phyloP scores from a whole-genome alignment of 2,329 filamentous ascomycete species.

The Didymella exigua region DNA sequence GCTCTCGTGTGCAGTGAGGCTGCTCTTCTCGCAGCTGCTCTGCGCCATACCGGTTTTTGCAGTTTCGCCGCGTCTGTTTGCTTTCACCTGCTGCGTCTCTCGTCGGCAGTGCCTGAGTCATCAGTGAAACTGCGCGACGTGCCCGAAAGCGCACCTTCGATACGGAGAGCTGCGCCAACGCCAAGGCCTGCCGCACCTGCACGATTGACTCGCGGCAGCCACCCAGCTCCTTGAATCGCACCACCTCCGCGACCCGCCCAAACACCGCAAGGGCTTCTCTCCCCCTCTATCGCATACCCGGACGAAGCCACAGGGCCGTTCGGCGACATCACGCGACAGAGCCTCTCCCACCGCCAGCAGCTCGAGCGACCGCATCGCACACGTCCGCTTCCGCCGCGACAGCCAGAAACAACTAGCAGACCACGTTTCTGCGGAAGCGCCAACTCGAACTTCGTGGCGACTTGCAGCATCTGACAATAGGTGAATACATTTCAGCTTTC shows the following conservation, averaged over 20 bases:
- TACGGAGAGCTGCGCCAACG: constrained; percentile 17
- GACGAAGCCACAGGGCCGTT: constrained; percentile 31
- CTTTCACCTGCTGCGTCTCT: neutral
- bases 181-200: constrained; percentile 28
- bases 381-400: constrained; percentile 44
- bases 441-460: constrained; percentile 47
- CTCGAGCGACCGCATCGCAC: constrained; percentile 27
- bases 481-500: constrained; percentile 43
- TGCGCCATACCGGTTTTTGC: neutral
- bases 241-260: constrained; percentile 40
- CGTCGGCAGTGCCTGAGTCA: neutral
- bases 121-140: neutral
- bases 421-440: constrained; percentile 50
- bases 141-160: neutral
- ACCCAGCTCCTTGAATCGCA: constrained; percentile 34
- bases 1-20: constrained; percentile 6
- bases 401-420: constrained; percentile 35
- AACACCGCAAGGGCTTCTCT: constrained; percentile 35
- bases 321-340: constrained; percentile 31
- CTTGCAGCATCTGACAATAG: constrained; percentile 47
- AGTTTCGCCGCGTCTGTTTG: neutral
- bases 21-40: neutral
- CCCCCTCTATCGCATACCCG: constrained; percentile 30
- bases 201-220: constrained; percentile 21
- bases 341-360: constrained; percentile 18